Evolutionary conservation across 2,329 filamentous ascomycete species (phyloP).

Genomic region (Hypoxylon sp.): DNA sequence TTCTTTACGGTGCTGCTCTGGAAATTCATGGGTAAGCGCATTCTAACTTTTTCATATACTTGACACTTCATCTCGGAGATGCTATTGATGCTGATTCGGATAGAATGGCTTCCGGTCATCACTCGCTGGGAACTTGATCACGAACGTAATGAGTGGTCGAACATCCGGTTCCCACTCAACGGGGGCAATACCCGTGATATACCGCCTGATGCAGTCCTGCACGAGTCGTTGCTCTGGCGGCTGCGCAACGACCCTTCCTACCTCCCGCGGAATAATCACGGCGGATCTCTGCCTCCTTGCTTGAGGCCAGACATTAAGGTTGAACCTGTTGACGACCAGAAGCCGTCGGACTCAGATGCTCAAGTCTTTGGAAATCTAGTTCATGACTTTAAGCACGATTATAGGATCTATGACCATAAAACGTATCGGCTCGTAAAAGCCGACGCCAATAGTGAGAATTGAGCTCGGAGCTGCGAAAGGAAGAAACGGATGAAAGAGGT

Average conservation of each 20-base stretch:
- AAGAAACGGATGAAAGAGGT: constrained; percentile 1
- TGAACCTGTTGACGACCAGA: constrained; percentile 23
- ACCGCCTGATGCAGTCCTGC: constrained; percentile 57
- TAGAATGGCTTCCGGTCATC: constrained; percentile 59
- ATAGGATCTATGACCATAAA: constrained; percentile 18
- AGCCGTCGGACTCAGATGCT: constrained; percentile 10
- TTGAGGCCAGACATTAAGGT: constrained; percentile 48
- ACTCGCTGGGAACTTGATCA: constrained; percentile 59
- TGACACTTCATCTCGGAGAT: neutral
- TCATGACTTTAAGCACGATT: neutral
- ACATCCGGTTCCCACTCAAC: constrained; percentile 59
- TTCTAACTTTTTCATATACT: neutral
- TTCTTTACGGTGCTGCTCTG: constrained; percentile 60
- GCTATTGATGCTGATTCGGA: constrained; percentile 4
- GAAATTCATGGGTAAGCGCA: constrained; percentile 60
- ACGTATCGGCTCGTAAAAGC: constrained; percentile 25
- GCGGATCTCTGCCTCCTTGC: constrained; percentile 52
- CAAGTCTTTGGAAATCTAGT: neutral
- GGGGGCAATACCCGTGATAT: constrained; percentile 57
- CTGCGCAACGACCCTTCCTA: constrained; percentile 53
- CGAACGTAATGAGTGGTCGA: constrained; percentile 51
- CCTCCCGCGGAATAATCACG: constrained; percentile 56
- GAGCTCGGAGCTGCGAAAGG: neutral
- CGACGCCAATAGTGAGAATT: constrained; percentile 17
- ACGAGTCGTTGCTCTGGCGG: constrained; percentile 57